Conservation (phyloP, 768 basidiomycete genomes). For the Tylopilus sp. region DNA sequence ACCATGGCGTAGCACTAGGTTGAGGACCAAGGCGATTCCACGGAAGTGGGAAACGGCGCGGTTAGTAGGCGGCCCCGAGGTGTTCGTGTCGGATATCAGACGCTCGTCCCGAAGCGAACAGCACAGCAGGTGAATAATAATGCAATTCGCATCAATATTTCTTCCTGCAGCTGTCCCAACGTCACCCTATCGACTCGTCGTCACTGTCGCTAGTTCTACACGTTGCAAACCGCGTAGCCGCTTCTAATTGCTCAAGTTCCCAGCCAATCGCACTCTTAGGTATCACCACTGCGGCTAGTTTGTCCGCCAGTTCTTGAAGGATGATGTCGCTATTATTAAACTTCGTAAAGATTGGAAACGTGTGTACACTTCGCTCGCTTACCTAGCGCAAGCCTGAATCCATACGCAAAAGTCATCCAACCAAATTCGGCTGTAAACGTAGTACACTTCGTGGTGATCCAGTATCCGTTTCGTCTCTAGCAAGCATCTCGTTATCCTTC, state of each 20-base stretch:
- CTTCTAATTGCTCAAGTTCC: slow-evolving; percentile 68
- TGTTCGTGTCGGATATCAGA: slow-evolving; percentile 1
- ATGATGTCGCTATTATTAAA: slow-evolving; percentile 58
- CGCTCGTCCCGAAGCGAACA: slow-evolving; percentile 3
- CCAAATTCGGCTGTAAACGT: slow-evolving; percentile 87
- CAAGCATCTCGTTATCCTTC: slow-evolving; percentile 59
- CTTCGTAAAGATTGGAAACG: slow-evolving; percentile 1
- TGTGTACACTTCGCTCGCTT: slow-evolving; percentile 19
- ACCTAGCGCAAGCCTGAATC: slow-evolving; percentile 71
- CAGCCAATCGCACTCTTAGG: slow-evolving; percentile 61
- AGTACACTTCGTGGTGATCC: slow-evolving; percentile 83
- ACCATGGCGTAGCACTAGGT: background rate
- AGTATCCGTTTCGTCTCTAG: slow-evolving; percentile 70
- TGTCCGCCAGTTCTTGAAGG: slow-evolving; percentile 44
- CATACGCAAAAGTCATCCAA: slow-evolving; percentile 83
- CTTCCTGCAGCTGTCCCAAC: slow-evolving; percentile 8
- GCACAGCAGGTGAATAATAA: background rate
- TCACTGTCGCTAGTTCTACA: slow-evolving; percentile 62
- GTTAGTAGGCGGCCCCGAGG: slow-evolving; percentile 3
- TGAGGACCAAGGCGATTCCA: background rate
- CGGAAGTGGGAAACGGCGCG: background rate
- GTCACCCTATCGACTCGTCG: slow-evolving; percentile 49
- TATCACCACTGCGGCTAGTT: slow-evolving; percentile 40
- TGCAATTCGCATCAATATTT: slow-evolving; percentile 1
- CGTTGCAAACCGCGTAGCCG: slow-evolving; percentile 38